Percentiles rank a stretch among this genome's conserved stretches.
Conservation (phyloP, 495 filamentous ascomycete genomes). For the Aspergillus campestris region DNA sequence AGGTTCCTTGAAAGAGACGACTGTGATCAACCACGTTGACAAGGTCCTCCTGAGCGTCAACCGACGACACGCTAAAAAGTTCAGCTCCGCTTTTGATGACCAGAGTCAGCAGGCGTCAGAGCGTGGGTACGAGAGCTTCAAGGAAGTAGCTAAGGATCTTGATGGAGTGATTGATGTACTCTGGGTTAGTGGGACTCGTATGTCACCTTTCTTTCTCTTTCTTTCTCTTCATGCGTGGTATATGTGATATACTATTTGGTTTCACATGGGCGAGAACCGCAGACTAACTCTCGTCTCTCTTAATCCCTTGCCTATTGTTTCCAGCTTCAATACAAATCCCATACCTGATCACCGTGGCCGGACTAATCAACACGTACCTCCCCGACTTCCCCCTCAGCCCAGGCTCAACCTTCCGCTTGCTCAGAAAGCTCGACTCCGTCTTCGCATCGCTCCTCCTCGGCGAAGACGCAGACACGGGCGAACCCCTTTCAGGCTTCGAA, state of each 20-base stretch:
- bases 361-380: slow-evolving; percentile 57
- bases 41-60: slow-evolving; percentile 53
- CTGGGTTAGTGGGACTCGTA: slow-evolving; percentile 79
- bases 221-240: background rate
- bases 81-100: slow-evolving; percentile 44
- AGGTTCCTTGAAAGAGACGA: slow-evolving; percentile 68
- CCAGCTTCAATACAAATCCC: slow-evolving; percentile 75
- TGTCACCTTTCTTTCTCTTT: slow-evolving; percentile 18
- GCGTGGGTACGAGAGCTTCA: slow-evolving; percentile 59
- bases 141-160: slow-evolving; percentile 60
- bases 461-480: slow-evolving; percentile 54
- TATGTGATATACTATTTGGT: no score
- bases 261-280: no score
- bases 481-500: slow-evolving; percentile 58
- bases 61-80: slow-evolving; percentile 67
- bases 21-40: slow-evolving; percentile 63
- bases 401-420: slow-evolving; percentile 51
- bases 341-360: slow-evolving; percentile 68
- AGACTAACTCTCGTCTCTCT: background rate
- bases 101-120: slow-evolving; percentile 34
- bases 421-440: slow-evolving; percentile 69
- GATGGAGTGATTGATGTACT: slow-evolving; percentile 65
- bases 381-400: slow-evolving; percentile 59
- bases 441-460: slow-evolving; percentile 66
- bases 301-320: no score